Evolutionary conservation across 805 yeast species (phyloP).

Genomic region (Schizosaccharomyces japonicus): DNA sequence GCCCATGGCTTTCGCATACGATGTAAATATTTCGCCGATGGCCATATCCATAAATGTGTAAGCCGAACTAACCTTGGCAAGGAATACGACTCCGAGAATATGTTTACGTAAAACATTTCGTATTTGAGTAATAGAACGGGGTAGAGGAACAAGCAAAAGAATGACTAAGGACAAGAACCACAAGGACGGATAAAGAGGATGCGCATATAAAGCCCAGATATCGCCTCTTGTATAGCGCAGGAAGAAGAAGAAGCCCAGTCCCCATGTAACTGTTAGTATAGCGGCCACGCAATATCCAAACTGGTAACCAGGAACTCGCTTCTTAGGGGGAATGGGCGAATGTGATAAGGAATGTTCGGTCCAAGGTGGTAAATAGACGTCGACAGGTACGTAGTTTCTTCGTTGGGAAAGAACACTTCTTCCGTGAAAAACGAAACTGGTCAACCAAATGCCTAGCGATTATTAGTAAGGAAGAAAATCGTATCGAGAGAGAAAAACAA

Average conservation of each 20-base stretch:
- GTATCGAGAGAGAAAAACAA: no score
- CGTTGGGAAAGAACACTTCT: no score
- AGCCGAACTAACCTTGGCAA: background rate
- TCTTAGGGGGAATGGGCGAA: no score
- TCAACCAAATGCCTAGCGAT: no score
- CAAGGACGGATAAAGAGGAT: background rate
- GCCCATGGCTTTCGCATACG: constrained; percentile 51
- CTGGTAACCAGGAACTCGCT: background rate
- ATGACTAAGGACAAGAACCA: background rate
- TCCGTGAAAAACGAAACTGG: no score
- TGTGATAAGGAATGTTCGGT: no score
- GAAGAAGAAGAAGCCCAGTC: background rate
- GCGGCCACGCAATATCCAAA: background rate
- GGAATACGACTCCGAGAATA: background rate
- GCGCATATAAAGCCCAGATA: background rate
- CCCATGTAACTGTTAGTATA: background rate
- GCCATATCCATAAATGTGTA: constrained; percentile 50
- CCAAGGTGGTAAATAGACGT: no score
- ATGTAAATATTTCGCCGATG: constrained; percentile 62
- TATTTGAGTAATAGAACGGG: background rate
- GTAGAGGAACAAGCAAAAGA: background rate
- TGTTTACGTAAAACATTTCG: background rate
- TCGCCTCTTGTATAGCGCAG: background rate
- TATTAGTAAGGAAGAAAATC: no score
- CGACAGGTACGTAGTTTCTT: no score